Percentiles rank a stretch among this genome's conserved stretches.
These are phyloP conservation scores for Stemphylium vesicarium DNA, from an alignment of 2,329 filamentous ascomycete genomes.

Conservation along the genomic window DNA sequence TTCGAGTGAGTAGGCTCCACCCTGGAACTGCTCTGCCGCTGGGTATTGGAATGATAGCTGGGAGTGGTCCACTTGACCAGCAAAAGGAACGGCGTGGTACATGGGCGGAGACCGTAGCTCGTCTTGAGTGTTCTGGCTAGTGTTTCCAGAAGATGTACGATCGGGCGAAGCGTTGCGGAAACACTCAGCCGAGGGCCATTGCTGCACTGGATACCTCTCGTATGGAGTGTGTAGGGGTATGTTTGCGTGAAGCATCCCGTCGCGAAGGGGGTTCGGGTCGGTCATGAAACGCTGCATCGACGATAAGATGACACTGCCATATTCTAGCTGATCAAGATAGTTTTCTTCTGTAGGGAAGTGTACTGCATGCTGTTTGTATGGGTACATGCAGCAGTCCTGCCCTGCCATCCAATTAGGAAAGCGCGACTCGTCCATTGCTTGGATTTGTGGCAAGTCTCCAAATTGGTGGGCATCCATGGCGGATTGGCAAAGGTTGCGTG, in stretches of 20 bases:
- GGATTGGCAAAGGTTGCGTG: conserved; percentile 3
- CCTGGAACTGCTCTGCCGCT: conserved; percentile 22
- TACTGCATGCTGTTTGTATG: conserved; percentile 22
- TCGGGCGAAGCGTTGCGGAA: conserved; percentile 44
- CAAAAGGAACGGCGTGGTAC: conserved; percentile 24
- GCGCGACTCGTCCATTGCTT: conserved; percentile 29
- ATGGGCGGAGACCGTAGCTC: conserved; percentile 37
- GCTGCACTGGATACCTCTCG: conserved; percentile 24
- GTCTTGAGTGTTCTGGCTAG: conserved; percentile 40
- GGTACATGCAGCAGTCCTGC: conserved; percentile 16
- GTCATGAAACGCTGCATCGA: conserved; percentile 46
- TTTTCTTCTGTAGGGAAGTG: conserved; percentile 22
- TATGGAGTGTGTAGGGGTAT: conserved; percentile 26
- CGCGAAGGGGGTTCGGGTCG: conserved; percentile 35
- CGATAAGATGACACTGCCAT: conserved; percentile 33
- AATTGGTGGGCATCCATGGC: conserved; percentile 34
- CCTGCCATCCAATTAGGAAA: conserved; percentile 18
- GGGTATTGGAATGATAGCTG: conserved; percentile 29
- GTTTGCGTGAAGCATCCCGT: conserved; percentile 39
- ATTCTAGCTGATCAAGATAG: conserved; percentile 25
- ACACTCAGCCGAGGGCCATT: conserved; percentile 30
- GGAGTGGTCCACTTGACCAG: conserved; percentile 26
- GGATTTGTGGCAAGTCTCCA: conserved; percentile 40
- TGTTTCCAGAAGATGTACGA: conserved; percentile 40
- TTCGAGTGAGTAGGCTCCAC: conserved; percentile 19